Conservation (phyloP, 371 early-diverging fungal genomes). For the Gilbertella persicaria region DNA sequence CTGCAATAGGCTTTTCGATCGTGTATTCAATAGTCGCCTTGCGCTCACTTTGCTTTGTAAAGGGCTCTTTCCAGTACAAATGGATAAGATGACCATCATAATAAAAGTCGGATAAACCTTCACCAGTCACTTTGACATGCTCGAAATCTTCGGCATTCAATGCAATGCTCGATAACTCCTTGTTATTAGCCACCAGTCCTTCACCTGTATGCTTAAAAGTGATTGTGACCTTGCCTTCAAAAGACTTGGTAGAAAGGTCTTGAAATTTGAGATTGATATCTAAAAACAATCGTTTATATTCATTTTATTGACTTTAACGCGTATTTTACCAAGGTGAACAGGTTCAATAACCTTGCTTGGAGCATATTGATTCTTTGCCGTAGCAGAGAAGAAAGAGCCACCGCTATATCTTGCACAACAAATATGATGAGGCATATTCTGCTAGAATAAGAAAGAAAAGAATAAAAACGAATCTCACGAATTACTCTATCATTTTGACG, state of each 20-base stretch:
- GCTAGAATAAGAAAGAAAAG: no score
- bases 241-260: slow-evolving; percentile 23
- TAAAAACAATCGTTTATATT: no score
- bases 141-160: slow-evolving; percentile 46
- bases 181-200: slow-evolving; percentile 8
- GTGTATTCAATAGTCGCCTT: slow-evolving; percentile 41
- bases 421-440: not conserved
- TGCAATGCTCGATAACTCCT: slow-evolving; percentile 14
- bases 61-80: slow-evolving; percentile 41
- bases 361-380: slow-evolving; percentile 40
- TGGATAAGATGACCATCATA: slow-evolving; percentile 49
- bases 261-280: slow-evolving; percentile 39
- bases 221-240: slow-evolving; percentile 22
- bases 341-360: slow-evolving; percentile 47
- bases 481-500: no score
- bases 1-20: slow-evolving; percentile 44
- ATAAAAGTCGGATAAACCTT: slow-evolving; percentile 14
- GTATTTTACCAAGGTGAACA: slow-evolving; percentile 37
- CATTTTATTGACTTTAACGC: no score
- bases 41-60: slow-evolving; percentile 27
- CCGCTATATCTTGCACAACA: slow-evolving; percentile 3
- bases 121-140: slow-evolving; percentile 30
- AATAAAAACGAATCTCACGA: no score
- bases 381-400: slow-evolving; percentile 21
- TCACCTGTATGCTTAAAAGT: slow-evolving; percentile 34